These are phyloP conservation scores for Citrus medica DNA, from an alignment of 345 rosid genomes.

Conservation along the genomic window DNA sequence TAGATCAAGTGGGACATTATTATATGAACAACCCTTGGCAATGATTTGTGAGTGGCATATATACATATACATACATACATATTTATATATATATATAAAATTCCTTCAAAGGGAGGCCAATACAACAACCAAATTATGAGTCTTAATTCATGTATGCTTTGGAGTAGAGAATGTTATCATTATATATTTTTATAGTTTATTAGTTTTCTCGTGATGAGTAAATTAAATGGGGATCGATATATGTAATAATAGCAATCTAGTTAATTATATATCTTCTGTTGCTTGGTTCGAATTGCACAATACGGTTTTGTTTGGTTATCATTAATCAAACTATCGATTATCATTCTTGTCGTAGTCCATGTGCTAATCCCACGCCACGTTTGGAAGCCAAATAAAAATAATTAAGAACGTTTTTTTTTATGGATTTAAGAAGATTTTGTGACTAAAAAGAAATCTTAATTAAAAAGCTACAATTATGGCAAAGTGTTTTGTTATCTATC, in stretches of 20 bases:
- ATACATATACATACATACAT: no score
- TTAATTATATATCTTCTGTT: neutral
- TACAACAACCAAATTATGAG: constrained; percentile 2
- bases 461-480: no score
- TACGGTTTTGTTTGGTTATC: neutral
- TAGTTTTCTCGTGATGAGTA: neutral
- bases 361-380: neutral
- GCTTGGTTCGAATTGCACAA: neutral
- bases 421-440: no score
- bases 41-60: neutral
- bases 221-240: neutral
- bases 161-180: neutral
- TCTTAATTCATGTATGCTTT: neutral
- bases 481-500: no score
- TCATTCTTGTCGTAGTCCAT: no score
- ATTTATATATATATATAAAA: neutral
- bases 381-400: neutral
- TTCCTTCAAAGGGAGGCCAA: constrained; percentile 1
- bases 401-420: no score
- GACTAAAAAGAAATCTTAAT: no score
- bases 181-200: neutral
- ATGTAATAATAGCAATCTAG: neutral
- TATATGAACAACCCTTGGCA: neutral
- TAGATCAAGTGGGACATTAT: neutral
- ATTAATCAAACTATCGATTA: no score